phyloP scores from a whole-genome alignment of 2,329 filamentous ascomycete genomes.

The Microdochium nivale region DNA sequence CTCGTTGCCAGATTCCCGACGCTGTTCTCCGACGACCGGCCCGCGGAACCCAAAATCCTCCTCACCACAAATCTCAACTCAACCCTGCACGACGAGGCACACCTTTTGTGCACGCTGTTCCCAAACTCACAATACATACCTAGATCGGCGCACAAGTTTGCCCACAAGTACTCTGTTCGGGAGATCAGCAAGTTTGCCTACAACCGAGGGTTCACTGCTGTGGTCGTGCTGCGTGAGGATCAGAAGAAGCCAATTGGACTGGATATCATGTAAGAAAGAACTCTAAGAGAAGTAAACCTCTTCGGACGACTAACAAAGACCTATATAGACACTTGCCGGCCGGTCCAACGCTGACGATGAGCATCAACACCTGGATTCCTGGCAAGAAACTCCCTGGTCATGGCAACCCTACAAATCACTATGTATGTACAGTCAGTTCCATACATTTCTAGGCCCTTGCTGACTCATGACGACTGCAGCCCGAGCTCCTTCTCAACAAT shows the following conservation, averaged over 20 bases:
- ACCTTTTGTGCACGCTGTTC: slow-evolving; percentile 72
- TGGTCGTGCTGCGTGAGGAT: slow-evolving; percentile 84
- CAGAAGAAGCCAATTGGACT: slow-evolving; percentile 75
- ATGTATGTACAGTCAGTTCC: slow-evolving; percentile 19
- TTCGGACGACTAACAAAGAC: neutral
- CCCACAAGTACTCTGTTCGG: slow-evolving; percentile 83
- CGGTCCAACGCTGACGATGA: slow-evolving; percentile 90
- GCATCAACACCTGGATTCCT: slow-evolving; percentile 82
- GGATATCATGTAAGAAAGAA: slow-evolving; percentile 50
- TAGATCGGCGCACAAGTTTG: slow-evolving; percentile 73
- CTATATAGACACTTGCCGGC: slow-evolving; percentile 56
- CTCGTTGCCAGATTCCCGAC: slow-evolving; percentile 53
- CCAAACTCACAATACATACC: slow-evolving; percentile 83
- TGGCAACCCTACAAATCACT: slow-evolving; percentile 79
- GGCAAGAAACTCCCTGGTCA: slow-evolving; percentile 84
- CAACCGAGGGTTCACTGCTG: slow-evolving; percentile 73
- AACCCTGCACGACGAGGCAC: slow-evolving; percentile 75
- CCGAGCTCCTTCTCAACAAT: slow-evolving; percentile 85
- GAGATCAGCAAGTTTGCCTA: slow-evolving; percentile 83
- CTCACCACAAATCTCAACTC: slow-evolving; percentile 88
- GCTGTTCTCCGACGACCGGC: slow-evolving; percentile 51
- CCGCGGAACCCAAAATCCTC: slow-evolving; percentile 69
- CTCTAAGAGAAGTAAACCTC: neutral
- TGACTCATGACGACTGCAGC: slow-evolving; percentile 20
- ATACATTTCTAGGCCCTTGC: neutral